Evolutionary conservation across 805 yeast species (phyloP).

Genomic region (Starmerella scarabaei): DNA sequence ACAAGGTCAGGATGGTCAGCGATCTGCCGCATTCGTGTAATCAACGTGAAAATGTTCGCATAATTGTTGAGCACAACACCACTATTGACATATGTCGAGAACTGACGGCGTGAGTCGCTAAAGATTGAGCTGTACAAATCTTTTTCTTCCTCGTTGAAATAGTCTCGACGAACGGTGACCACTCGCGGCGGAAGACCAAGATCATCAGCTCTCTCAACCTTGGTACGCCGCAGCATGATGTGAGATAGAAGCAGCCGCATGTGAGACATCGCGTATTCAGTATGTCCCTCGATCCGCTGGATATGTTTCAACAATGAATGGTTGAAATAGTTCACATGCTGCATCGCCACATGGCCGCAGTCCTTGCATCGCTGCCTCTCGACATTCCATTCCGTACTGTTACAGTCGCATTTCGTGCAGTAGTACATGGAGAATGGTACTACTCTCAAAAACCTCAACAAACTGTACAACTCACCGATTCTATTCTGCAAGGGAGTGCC

Average conservation of each 20-base stretch:
- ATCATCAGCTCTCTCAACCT: conserved; percentile 93
- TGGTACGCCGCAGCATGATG: conserved; percentile 87
- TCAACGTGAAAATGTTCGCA: conserved; percentile 90
- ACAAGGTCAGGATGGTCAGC: conserved; percentile 98
- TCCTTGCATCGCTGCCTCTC: conserved; percentile 71
- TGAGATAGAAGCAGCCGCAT: conserved; percentile 62
- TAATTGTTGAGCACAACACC: conserved; percentile 95
- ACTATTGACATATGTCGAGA: conserved; percentile 84
- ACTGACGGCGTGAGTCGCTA: conserved; percentile 73
- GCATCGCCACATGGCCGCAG: conserved; percentile 90
- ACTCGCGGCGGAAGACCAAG: conserved; percentile 93
- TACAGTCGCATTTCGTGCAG: conserved; percentile 87
- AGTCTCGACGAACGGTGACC: conserved; percentile 75
- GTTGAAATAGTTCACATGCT: conserved; percentile 88
- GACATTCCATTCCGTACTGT: conserved; percentile 72
- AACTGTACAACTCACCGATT: conserved; percentile 90
- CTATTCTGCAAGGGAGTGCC: conserved; percentile 96
- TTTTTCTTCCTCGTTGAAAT: conserved; percentile 87
- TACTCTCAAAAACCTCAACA: conserved; percentile 70
- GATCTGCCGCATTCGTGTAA: conserved; percentile 93
- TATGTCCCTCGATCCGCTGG: conserved; percentile 72
- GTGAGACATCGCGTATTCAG: conserved; percentile 60
- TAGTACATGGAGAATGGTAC: conserved; percentile 81
- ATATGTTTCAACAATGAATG: conserved; percentile 92
- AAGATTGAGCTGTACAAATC: conserved; percentile 82